Evolutionary conservation across 2,329 filamentous ascomycete species (phyloP).

Genomic region (Neurospora crassa): DNA sequence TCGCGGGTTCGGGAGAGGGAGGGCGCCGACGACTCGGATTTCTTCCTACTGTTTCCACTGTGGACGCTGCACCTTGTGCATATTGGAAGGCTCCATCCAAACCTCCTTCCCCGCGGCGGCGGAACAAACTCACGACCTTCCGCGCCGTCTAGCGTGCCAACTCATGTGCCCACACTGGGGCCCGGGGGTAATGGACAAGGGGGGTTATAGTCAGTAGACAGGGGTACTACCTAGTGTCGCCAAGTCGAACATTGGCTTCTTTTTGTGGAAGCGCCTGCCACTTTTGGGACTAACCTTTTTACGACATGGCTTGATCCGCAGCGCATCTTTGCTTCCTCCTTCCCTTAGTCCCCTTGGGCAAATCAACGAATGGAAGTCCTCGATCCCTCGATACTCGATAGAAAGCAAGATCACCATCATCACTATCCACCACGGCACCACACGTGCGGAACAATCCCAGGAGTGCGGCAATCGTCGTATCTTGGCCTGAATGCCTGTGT

Average conservation of each 20-base stretch:
- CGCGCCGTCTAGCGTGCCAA: neutral
- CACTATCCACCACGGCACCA: neutral
- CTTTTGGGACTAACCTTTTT: neutral
- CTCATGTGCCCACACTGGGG: neutral
- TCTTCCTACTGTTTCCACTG: neutral
- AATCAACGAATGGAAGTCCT: neutral
- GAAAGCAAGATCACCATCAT: neutral
- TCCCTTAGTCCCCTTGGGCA: conserved; percentile 8
- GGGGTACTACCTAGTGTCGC: neutral
- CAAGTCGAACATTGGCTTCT: neutral
- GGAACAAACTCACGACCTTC: neutral
- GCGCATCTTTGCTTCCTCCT: conserved; percentile 7
- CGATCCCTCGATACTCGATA: neutral
- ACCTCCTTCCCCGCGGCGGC: neutral
- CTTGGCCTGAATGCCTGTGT: neutral
- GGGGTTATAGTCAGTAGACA: neutral
- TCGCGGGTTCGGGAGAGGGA: no score
- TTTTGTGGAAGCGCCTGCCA: neutral
- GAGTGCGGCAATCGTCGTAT: neutral
- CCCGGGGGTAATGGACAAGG: neutral
- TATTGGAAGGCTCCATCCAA: neutral
- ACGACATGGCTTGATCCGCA: neutral
- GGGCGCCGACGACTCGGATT: neutral
- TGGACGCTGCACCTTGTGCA: neutral
- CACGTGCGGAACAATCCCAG: neutral